Evolutionary conservation across 768 basidiomycete genomes (phyloP).

Genomic region (Macrolepiota dolichaula): DNA sequence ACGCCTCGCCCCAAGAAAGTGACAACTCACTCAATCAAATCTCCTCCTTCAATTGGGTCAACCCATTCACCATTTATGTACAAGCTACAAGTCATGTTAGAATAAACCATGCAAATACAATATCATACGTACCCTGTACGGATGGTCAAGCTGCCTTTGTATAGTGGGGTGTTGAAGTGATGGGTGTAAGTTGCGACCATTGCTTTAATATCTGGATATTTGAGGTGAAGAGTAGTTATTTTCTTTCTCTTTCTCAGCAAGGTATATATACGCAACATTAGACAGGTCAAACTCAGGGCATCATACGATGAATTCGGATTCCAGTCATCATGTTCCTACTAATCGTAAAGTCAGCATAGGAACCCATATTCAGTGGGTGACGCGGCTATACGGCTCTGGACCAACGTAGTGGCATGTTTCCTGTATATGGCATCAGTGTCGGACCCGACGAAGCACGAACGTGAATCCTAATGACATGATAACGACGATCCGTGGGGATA

Average conservation of each 20-base stretch:
- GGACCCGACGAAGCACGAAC: too few relatives aligned
- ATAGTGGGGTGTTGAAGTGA: conserved; percentile 18
- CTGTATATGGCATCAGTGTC: too few relatives aligned
- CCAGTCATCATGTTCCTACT: not conserved
- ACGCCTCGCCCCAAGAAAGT: not conserved
- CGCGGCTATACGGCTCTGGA: not conserved
- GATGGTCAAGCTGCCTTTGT: conserved; percentile 18
- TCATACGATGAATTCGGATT: too few relatives aligned
- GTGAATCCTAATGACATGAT: too few relatives aligned
- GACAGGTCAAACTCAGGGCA: too few relatives aligned
- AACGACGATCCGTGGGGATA: too few relatives aligned
- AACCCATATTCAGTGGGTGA: not conserved
- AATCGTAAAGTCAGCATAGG: not conserved
- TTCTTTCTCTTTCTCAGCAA: not conserved
- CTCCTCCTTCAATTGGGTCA: conserved; percentile 45
- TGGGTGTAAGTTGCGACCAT: conserved; percentile 17
- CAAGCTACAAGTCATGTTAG: conserved; percentile 33
- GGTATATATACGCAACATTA: not conserved
- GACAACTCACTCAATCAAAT: conserved; percentile 65
- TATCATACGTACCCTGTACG: conserved; percentile 17
- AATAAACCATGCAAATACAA: conserved; percentile 3
- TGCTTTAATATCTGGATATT: not conserved
- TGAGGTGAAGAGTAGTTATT: not conserved
- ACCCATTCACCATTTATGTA: conserved; percentile 72
- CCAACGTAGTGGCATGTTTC: too few relatives aligned